Evolutionary conservation across 2,329 filamentous ascomycete genomes (phyloP).

Genomic region (Nannizziopsis barbatae): DNA sequence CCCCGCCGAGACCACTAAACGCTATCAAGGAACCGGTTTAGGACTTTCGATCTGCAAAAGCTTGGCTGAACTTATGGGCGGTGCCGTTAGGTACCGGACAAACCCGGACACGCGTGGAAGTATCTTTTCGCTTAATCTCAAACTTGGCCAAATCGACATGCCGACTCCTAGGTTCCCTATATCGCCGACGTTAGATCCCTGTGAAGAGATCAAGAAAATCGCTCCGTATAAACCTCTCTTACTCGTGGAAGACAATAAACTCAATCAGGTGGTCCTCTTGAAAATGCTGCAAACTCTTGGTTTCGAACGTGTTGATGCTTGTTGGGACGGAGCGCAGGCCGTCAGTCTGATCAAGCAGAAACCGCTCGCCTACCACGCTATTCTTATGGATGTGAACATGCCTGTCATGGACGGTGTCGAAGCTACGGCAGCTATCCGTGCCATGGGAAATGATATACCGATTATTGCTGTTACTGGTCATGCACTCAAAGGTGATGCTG

Average conservation of each 20-base stretch:
- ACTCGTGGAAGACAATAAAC: conserved; percentile 35
- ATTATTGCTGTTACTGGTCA: conserved; percentile 49
- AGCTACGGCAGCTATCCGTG: conserved; percentile 36
- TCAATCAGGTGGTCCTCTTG: conserved; percentile 35
- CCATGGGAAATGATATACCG: conserved; percentile 31
- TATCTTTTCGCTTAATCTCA: conserved; percentile 43
- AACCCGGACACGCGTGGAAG: conserved; percentile 41
- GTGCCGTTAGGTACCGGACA: conserved; percentile 37
- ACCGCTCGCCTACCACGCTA: conserved; percentile 33
- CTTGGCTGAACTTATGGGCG: conserved; percentile 47
- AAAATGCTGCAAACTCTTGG: conserved; percentile 31
- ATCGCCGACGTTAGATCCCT: conserved; percentile 17
- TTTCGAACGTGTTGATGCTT: conserved; percentile 34
- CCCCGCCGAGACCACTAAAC: conserved; percentile 44
- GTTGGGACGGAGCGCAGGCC: conserved; percentile 36
- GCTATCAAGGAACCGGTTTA: conserved; percentile 46
- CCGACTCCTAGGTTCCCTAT: not conserved
- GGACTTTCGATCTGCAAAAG: conserved; percentile 49
- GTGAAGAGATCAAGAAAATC: conserved; percentile 26
- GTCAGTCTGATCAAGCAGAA: conserved; percentile 34
- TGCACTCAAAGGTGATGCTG: conserved; percentile 45
- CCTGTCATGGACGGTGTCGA: conserved; percentile 38
- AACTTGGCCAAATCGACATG: conserved; percentile 11
- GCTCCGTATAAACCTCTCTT: conserved; percentile 34
- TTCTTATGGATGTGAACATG: conserved; percentile 42